Evolutionary conservation across 192 early-diverging fungal genomes (phyloP).

Genomic region (Backusella liffmaniae): DNA sequence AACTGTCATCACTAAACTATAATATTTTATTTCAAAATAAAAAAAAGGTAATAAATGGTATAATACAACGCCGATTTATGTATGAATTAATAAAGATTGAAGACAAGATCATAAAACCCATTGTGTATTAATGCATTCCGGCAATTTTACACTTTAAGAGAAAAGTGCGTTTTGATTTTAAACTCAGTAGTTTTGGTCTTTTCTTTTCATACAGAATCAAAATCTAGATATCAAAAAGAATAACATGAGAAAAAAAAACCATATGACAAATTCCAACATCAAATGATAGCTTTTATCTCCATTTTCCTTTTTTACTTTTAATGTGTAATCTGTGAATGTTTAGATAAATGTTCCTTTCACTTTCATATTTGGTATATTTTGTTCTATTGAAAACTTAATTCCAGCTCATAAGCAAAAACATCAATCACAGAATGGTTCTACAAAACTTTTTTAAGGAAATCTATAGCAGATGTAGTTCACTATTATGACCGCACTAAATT

Average conservation of each 20-base stretch:
- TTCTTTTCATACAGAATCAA: background rate
- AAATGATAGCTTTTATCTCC: background rate
- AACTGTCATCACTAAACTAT: background rate
- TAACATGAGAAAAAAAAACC: background rate
- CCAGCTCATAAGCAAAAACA: background rate
- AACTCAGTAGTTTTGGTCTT: background rate
- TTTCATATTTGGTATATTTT: background rate
- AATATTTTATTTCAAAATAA: background rate
- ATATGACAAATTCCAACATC: background rate
- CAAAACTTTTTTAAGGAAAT: background rate
- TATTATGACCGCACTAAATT: background rate
- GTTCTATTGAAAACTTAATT: conserved; percentile 8
- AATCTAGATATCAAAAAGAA: background rate
- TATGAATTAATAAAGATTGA: background rate
- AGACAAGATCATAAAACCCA: background rate
- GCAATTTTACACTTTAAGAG: background rate
- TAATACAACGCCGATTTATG: background rate
- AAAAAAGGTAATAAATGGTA: background rate
- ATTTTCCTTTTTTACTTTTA: background rate
- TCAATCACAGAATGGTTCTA: conserved; percentile 1
- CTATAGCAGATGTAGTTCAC: background rate
- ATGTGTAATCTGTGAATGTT: background rate
- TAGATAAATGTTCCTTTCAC: background rate
- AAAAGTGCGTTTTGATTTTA: background rate
- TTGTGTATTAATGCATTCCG: background rate